Conservation (phyloP, 768 basidiomycete species). For the Psilocybe azurescens region DNA sequence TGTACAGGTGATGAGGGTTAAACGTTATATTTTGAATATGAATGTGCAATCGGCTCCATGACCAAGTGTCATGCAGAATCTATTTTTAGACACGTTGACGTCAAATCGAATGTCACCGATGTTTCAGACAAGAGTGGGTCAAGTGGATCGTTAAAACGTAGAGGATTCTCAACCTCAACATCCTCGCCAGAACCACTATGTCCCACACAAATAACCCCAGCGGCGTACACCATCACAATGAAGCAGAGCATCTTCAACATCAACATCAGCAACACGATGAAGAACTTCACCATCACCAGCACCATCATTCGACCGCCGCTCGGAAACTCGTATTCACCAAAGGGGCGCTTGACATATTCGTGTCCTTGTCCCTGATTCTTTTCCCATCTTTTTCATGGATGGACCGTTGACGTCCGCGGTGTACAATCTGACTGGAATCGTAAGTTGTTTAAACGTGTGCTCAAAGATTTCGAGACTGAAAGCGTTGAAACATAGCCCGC, state of each 20-base stretch:
- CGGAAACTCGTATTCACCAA: slow-evolving; percentile 24
- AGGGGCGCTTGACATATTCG: slow-evolving; percentile 25
- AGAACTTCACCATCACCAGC: not conserved
- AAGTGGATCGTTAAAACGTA: too few species aligned
- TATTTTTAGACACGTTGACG: too few species aligned
- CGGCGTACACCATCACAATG: not conserved
- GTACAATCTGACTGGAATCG: slow-evolving; percentile 24
- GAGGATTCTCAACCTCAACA: too few species aligned
- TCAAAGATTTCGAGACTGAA: not conserved
- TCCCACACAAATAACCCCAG: not conserved
- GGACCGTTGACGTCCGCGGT: slow-evolving; percentile 19
- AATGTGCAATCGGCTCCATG: too few species aligned
- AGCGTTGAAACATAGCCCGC: slow-evolving; percentile 6
- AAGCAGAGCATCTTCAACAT: not conserved
- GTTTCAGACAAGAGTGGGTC: too few species aligned
- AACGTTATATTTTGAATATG: too few species aligned
- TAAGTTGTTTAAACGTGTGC: slow-evolving; percentile 8
- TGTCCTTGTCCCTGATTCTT: slow-evolving; percentile 26
- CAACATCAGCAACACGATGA: not conserved
- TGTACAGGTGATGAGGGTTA: too few species aligned
- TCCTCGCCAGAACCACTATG: not conserved
- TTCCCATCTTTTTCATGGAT: slow-evolving; percentile 25
- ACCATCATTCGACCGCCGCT: slow-evolving; percentile 10
- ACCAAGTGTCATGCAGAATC: too few species aligned
- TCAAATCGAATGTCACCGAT: too few species aligned